Conservation (phyloP, 768 basidiomycete species). For the Paxillus ammoniavirescens region DNA sequence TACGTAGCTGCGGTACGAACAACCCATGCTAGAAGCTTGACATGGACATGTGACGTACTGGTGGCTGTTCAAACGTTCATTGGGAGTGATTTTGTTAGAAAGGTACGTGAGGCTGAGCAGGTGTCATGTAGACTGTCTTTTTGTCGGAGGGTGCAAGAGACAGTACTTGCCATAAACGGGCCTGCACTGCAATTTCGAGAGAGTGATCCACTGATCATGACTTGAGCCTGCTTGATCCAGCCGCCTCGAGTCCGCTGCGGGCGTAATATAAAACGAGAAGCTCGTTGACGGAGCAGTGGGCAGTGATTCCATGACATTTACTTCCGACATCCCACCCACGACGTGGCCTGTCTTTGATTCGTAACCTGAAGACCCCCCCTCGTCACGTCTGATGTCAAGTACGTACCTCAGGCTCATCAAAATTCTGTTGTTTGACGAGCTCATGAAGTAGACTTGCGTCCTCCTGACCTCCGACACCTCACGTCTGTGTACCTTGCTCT, state of each 20-base stretch:
- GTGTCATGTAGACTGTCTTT: background rate
- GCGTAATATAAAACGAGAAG: constrained; percentile 6
- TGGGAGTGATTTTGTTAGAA: no score
- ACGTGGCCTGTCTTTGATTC: background rate
- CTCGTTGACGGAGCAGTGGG: background rate
- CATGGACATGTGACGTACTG: no score
- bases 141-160: background rate
- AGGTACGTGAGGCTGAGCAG: background rate
- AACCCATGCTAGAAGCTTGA: no score
- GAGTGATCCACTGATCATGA: background rate
- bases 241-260: background rate
- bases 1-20: no score
- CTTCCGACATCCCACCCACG: background rate
- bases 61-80: no score
- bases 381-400: constrained; percentile 16
- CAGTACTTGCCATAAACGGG: constrained; percentile 2
- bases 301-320: no score
- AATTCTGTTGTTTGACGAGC: background rate
- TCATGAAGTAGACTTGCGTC: constrained; percentile 6
- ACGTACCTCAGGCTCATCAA: background rate
- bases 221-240: no score
- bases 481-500: constrained; percentile 43
- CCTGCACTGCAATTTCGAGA: constrained; percentile 7
- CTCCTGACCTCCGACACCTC: constrained; percentile 30
- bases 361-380: background rate